Base-by-base conservation (phyloP, 495 filamentous ascomycete genomes). In the Trichoderma asperelloides region DNA sequence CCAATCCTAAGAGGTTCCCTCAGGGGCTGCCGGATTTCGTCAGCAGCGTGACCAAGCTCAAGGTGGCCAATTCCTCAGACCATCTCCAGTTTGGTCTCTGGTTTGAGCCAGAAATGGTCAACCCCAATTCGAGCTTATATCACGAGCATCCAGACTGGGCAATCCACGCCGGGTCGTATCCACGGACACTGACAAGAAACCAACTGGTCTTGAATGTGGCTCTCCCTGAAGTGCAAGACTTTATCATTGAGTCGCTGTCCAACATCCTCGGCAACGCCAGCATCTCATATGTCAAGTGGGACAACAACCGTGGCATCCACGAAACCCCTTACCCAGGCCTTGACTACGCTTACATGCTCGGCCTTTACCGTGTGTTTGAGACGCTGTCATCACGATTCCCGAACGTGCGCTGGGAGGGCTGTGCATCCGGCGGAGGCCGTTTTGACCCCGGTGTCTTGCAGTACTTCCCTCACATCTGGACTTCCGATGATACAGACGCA, bases 41-140 rank as follows among this genome's bases (percentile, higher is more conserved):
- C 18, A 68, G 74, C 2, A 73, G 78, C 0, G 75, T 84, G 62
- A 82, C 81, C 1, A 72, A 69, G 9, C 74, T 84, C 8, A 79
- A 72, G 8, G 71, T 78, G 4, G 72, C 73, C 3, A 79, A 81
- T 62, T 74, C 81, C 0, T 79, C 80, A 0, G 71, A 70, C 0
- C 63, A 64, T 9, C 70, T 86, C 63, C 74, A 76, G 45, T 85
- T 86, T 63, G 84, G 84, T 15, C 75, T 86, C 23, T 86, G 83
- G 83, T 72, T 86, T 4, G 84, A 86, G 69, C 84, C 82, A 0
- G 83, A 86, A 65, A 86, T 86, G 83, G 81, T 86, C 65, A 85
- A 82, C 51, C 82, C 82, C 0, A 78, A 82, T 45, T 85, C 83
- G 3, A 77, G 72, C 47, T 77, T 86, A 5, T 86, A 85, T 70